These are phyloP conservation scores for Microdochium nivale DNA, from an alignment of 2,329 filamentous ascomycete genomes.

Conservation along the genomic window DNA sequence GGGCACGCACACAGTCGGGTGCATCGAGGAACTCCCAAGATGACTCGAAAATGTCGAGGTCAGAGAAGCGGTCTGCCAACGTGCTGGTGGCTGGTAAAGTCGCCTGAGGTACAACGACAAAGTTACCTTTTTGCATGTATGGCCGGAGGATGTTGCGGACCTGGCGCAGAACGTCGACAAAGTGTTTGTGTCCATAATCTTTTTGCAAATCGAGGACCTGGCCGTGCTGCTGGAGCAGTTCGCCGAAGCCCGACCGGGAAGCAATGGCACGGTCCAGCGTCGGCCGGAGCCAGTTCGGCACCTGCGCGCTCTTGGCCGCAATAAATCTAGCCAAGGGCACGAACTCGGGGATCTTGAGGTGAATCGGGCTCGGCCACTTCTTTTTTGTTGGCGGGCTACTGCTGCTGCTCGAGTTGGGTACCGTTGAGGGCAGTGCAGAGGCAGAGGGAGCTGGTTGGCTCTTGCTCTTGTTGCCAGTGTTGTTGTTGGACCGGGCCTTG, in stretches of 20 bases:
- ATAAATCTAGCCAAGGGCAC: background rate
- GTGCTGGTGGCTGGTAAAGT: too few relatives aligned
- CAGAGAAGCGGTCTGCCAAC: too few relatives aligned
- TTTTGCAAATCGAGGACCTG: background rate
- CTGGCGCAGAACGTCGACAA: background rate
- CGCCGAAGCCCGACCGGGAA: background rate
- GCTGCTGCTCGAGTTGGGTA: background rate
- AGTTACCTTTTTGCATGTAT: too few relatives aligned
- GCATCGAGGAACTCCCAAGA: background rate
- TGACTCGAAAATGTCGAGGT: too few relatives aligned
- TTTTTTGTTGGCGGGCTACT: background rate
- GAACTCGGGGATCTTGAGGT: background rate
- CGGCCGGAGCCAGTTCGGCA: background rate
- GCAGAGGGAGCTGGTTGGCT: background rate
- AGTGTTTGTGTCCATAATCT: background rate
- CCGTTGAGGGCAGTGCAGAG: background rate
- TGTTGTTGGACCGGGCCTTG: background rate
- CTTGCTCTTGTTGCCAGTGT: background rate
- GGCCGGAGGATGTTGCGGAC: background rate
- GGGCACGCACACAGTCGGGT: too few relatives aligned
- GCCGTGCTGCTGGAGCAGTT: background rate
- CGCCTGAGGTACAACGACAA: too few relatives aligned
- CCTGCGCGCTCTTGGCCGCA: background rate
- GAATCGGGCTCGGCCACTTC: background rate
- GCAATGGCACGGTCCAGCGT: background rate